Evolutionary conservation across 768 basidiomycete genomes (phyloP), one percentile per base, ranked within the genome.

Genomic region (Strobilomyces dryophilus): DNA sequence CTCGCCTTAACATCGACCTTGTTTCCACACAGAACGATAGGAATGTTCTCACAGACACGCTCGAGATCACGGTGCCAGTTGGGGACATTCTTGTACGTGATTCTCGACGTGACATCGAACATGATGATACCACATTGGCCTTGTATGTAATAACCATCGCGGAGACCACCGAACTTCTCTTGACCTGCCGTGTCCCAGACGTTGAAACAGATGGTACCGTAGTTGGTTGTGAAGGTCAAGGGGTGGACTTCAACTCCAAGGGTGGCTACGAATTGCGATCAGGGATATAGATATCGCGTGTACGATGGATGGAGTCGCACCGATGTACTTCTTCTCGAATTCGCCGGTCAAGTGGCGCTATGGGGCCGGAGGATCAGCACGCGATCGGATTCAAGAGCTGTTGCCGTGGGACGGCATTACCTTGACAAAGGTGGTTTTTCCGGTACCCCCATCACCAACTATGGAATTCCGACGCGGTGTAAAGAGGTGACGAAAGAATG

Each of bases 31-130:
- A 99, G 84, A 26, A 99, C 97, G 68, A 98, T 97, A 57, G 97
- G 97, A 68, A 99, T 99, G 79, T 93, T 97, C 79, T 99, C 97
- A 76, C 97, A 99, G 51, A 99, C 97, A 58, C 97, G 92, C 79
- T 98, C 97, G 64, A 94, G 89, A 73, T 99, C 97, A 69, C 97
- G 90, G 80, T 98, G 95, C 97, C 97, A 99, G 82, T 98, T 99
- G 62, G 97, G 97, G 32, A 99, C 97, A 72, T 98, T 98, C 81
- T 98, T 98, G 81, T 99, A 99, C 52, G 97, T 99, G 83, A 98
- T 99, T 67, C 97, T 87, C 50, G 97, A 97, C 54, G 97, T 98
- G 59, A 98, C 95, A 66, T 93, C 97, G 78, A 98, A 98, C 97
- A 99, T 98, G 84, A 99, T 98, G 80, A 99, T 98, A 64, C 97